Evolutionary conservation across 805 yeast genomes (phyloP), one percentile per base, ranked within the genome.

Genomic region (Cephaloascus albidus): DNA sequence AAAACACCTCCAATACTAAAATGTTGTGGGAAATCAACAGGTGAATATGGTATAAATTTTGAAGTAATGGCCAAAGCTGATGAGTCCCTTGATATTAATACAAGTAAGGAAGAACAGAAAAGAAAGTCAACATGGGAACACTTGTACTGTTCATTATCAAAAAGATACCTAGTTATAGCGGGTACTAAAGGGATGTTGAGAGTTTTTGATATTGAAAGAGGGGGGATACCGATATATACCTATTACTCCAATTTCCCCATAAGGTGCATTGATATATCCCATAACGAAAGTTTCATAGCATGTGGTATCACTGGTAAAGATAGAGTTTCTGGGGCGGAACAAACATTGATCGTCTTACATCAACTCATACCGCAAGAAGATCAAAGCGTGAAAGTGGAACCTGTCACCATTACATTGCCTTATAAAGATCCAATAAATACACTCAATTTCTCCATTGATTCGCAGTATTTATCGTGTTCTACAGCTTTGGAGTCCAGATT

Each of bases 291-390:
- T 16, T 61, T 80, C 19, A 64, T 88, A 10, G 93, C 93, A 4
- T 75, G 86, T 45, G 93, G 95, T 1, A 79, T 89, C 23, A 83
- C 90, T 0, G 93, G 95, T 0, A 74, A 78, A 41, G 94, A 85
- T 52, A 68, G 82, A 42, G 60, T 72, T 17, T 72, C 80, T 1
- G 78, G 80, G 3, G 70, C 78, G 20, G 89, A 82, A 51, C 90
- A 84, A 52, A 88, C 95, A 3, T 72, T 86, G 48, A 72, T 87
- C 4, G 75, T 80, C 3, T 60, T 86, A 35, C 81, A 81, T 43
- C 65, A 64, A 18, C 36, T 65, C 3, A 38, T 45, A 14, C 37
- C 48, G 2, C 37, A 20, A 23, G 32, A 36, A 4, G 47, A 42
- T 1, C 31, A 38, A 18, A 41, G 44, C 15, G 6, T 23, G 33